Base-by-base conservation (phyloP, 1,284 basidiomycete genomes). In the Papiliotrema nemorosa region DNA sequence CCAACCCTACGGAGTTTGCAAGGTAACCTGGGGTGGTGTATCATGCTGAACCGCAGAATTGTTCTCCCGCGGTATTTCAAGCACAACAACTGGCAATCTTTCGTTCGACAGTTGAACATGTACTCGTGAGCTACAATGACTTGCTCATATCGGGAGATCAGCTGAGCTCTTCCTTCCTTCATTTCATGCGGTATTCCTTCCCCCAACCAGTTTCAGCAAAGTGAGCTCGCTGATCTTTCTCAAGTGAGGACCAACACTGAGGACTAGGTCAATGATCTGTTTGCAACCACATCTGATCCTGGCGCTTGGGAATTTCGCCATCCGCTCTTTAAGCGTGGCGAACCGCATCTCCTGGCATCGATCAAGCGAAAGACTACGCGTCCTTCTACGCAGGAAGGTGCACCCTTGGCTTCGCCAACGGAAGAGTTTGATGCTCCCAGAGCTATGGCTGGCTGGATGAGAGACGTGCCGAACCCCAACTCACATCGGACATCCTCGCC, bases 291-390 rank as follows among this genome's bases (percentile, higher is more conserved):
- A 1, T 52, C 60, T 18, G 68, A 70, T 31, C 66, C 70, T 0
- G 65, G 69, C n/a, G 70, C 75, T 0, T 76, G 75, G 75, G 76
- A 77, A 57, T 77, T 77, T 50, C 67, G 73, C 22, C 75, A 77
- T 50, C 63, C 67, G 0, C 59, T 69, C 7, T 77, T 77, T 55
- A 70, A 70, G 3, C 66, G 70, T 7, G 75, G 70, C 13, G 67
- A 75, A 37, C 72, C 73, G 6, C 69, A 72, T 20, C 59, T 75
- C 3, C 64, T 77, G 7, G 59, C 69, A 2, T 58, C 58, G 21
- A 76, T 77, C 61, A 75, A 74, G 56, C 63, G 71, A 29, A 73
- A 73, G 49, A 63, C 69, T 1, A 63, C 66, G n/a, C 59, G 69
- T 7, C 57, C 58, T 10, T 18, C 40, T 27, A 43, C 39, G 13